Evolutionary conservation across 2,329 filamentous ascomycete genomes (phyloP).

Genomic region (Cryphonectria parasitica): DNA sequence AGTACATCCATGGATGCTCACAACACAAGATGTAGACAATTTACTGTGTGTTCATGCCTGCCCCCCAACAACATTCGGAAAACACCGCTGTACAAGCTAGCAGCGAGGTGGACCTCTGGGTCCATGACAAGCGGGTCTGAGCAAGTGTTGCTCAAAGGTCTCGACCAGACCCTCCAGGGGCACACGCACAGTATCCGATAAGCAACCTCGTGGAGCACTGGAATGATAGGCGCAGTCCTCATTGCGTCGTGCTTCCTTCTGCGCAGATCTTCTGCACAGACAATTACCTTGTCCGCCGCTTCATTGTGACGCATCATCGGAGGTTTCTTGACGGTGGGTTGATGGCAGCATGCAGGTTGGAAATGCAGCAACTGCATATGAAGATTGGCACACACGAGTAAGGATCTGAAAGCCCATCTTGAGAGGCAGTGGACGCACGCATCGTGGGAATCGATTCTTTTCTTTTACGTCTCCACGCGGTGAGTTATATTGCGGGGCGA

Average conservation of each 20-base stretch:
- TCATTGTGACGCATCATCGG: background rate
- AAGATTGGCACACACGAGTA: background rate
- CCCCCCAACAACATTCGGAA: background rate
- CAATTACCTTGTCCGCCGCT: background rate
- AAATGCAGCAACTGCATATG: background rate
- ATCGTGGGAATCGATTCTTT: background rate
- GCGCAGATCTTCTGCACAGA: background rate
- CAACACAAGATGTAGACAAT: background rate
- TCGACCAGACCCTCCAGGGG: background rate
- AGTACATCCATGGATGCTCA: no score
- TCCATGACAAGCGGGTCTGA: background rate
- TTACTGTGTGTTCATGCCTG: background rate
- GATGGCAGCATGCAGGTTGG: background rate
- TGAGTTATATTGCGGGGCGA: background rate
- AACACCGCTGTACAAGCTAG: background rate
- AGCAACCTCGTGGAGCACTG: background rate
- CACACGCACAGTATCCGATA: background rate
- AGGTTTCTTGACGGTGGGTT: background rate
- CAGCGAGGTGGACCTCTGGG: background rate
- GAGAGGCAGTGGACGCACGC: background rate
- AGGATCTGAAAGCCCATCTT: background rate
- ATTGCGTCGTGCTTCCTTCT: background rate
- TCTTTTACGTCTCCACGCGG: background rate
- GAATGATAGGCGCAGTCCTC: background rate
- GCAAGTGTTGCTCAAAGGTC: background rate